Conservation (phyloP, 225 moss, liverwort and hornwort genomes). For the Rhytidiadelphus loreus region DNA sequence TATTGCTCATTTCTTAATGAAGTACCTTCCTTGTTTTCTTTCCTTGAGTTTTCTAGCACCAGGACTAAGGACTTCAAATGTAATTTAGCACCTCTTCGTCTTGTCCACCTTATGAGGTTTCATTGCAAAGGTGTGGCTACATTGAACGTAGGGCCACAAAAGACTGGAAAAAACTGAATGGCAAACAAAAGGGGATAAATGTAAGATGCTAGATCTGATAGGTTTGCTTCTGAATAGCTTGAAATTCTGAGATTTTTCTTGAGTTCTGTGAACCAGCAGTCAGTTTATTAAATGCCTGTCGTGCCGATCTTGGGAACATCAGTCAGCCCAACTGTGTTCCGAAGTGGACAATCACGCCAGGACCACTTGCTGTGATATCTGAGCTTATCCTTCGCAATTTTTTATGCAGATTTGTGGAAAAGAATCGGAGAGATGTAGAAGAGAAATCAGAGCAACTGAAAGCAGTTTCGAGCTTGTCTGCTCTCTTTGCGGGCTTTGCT, state of each 20-base stretch:
- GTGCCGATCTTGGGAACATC: not conserved
- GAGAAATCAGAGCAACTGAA: slow-evolving; percentile 54
- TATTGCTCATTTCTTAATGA: not conserved
- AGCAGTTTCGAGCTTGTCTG: slow-evolving; percentile 37
- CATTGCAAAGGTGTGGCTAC: not conserved
- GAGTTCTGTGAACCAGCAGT: not conserved
- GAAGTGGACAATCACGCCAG: not conserved
- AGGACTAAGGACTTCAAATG: not conserved
- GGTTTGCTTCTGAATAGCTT: not conserved
- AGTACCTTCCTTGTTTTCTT: not conserved
- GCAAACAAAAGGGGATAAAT: not conserved
- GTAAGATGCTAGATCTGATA: not conserved
- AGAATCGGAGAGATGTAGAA: slow-evolving; percentile 50
- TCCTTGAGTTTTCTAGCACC: not conserved
- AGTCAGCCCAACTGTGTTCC: not conserved
- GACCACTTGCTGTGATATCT: not conserved
- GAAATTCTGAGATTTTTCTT: not conserved
- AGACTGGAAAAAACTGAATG: not conserved
- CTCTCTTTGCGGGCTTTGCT: slow-evolving; percentile 48
- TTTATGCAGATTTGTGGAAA: slow-evolving; percentile 40
- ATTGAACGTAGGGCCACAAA: not conserved
- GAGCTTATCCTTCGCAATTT: not conserved
- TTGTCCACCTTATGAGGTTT: not conserved
- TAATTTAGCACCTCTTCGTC: not conserved
- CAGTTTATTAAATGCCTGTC: not conserved